Percentiles rank a stretch among this genome's conserved stretches.
These are phyloP conservation scores for Xylariomycetidae sp. DNA, from an alignment of 2,329 filamentous ascomycete species.

Conservation along the genomic window DNA sequence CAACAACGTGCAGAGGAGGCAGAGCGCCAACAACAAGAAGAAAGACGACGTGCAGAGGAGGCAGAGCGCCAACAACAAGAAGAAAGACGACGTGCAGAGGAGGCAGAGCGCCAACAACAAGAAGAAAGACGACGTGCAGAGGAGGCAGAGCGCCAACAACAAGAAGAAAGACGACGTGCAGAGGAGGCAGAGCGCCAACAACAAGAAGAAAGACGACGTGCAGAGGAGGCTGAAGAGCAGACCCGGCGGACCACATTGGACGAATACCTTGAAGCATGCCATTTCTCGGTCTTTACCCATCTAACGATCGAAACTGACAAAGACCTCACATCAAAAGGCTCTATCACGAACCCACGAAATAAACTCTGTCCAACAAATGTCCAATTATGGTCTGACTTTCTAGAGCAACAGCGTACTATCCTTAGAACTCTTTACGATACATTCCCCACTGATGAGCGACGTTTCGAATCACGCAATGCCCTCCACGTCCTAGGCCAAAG, in stretches of 20 bases:
- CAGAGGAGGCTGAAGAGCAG: conserved; percentile 14
- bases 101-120: background rate
- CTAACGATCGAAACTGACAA: conserved; percentile 20
- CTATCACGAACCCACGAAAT: conserved; percentile 24
- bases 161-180: background rate
- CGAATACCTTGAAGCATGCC: conserved; percentile 27
- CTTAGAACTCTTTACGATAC: conserved; percentile 16
- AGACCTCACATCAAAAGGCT: conserved; percentile 20
- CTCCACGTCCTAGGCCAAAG: conserved; percentile 19
- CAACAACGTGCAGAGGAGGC: no score
- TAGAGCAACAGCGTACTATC: conserved; percentile 16
- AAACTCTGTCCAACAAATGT: conserved; percentile 26
- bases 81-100: background rate
- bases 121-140: background rate
- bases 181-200: background rate
- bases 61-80: no score
- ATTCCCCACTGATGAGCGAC: conserved; percentile 15
- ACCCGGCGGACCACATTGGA: conserved; percentile 21
- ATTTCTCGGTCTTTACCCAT: conserved; percentile 19
- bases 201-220: background rate
- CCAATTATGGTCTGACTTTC: conserved; percentile 24
- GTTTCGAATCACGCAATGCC: conserved; percentile 22
- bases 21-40: no score
- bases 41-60: no score
- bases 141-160: background rate